Evolutionary conservation across 1,284 basidiomycete species (phyloP), one percentile per base, ranked within the genome.

Genomic region (Cutaneotrichosporon curvatum): DNA sequence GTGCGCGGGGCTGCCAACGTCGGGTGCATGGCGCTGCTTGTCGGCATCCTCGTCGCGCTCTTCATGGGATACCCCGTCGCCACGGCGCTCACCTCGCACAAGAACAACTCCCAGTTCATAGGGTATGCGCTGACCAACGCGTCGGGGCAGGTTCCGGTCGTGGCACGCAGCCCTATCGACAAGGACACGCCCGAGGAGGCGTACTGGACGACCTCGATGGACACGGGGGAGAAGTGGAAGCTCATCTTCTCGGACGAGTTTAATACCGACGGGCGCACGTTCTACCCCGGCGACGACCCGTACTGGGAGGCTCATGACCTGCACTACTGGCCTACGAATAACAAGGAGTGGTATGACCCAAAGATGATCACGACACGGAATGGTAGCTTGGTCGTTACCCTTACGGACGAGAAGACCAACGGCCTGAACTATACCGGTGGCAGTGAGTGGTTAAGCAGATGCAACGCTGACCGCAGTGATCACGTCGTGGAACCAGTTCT

Each of bases 241-340:
- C 79, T 96, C 25, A 83, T 90, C 2, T 92, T 91, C 68, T 89
- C 84, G 48, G 92, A 97, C 70, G 92, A 97, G 71, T 95, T 95
- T 68, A 82, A 92, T 41, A 73, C 62, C 6, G 81, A 84, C 25
- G 90, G 87, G 7, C 63, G 78, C 40, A 75, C 73, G 1, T 80
- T 80, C 56, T 79, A 73, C 50, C 71, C 73, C 12, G 61, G 77
- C 20, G 76, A 79, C 50, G 78, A 79, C 51, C 78, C 78, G 0
- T 79, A 74, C 54, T 80, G 76, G 76, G 70, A 75, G 52, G 78
- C 78, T 12, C 73, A 72, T 10, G 70, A 75, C 53, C 53, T 74
- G 43, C 70, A 71, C 55, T 74, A 81, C 57, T 78, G 83, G 84
- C 78, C 84, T 2, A 90, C 88, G 4, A 84, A 78, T 53, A 86